phyloP scores from a whole-genome alignment of 805 yeast genomes.

The Spathaspora passalidarum region DNA sequence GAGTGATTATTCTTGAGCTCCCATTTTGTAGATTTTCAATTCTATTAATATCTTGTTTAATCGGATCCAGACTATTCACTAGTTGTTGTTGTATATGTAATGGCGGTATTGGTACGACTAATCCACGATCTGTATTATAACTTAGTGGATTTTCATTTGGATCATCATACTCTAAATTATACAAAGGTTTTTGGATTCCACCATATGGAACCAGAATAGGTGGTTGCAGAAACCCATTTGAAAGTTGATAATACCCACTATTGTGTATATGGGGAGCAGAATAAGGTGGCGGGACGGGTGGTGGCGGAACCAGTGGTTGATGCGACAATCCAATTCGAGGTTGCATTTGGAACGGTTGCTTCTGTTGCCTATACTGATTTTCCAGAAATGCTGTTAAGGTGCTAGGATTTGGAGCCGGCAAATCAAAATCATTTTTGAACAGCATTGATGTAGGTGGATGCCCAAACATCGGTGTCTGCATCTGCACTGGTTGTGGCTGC shows the following conservation, averaged over 20 bases:
- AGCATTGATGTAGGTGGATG: background rate
- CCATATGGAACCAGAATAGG: background rate
- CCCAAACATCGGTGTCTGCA: background rate
- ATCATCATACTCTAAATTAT: background rate
- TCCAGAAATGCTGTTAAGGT: background rate
- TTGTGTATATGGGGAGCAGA: background rate
- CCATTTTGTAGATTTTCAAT: background rate
- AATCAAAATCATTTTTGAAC: background rate
- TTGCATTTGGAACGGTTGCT: background rate
- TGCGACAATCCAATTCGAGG: background rate
- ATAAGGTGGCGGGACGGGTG: background rate
- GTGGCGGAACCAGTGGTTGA: background rate
- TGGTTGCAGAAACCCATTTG: background rate
- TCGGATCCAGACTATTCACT: conserved; percentile 13
- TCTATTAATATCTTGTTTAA: background rate
- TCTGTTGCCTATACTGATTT: background rate
- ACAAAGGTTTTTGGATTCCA: background rate
- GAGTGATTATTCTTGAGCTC: background rate
- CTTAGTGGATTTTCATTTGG: background rate
- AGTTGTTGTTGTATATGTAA: conserved; percentile 42
- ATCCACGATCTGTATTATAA: conserved; percentile 12
- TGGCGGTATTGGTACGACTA: conserved; percentile 39
- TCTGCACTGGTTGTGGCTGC: conserved; percentile 4
- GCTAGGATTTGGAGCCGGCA: background rate
- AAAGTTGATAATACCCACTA: background rate